Base-by-base conservation (phyloP, 1,284 basidiomycete species). In the Cryptococcus sp. region DNA sequence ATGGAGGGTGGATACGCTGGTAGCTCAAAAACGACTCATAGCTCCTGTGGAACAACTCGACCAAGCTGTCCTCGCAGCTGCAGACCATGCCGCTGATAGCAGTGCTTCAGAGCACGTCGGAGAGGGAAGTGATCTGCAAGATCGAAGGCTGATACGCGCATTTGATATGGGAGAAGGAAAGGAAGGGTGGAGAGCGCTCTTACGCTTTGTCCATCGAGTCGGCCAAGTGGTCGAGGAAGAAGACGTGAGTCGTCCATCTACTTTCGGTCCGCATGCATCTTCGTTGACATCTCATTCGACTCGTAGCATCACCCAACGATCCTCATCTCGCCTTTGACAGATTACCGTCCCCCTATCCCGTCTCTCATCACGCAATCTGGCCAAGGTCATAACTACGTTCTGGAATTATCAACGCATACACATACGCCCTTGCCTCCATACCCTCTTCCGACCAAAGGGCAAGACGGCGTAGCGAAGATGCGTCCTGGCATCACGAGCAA, bases 281-380 rank as follows among this genome's bases (percentile, higher is more conserved):
- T 10, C 29, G 2, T 34, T 34, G 50, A 54, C 29, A n/a, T 44
- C 37, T 34, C 29, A 10, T 7, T 34, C 29, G 29, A 7, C 29
- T 29, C 20, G 16, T 54, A 76, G 74, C 74, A 76, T 64, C 74
- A 76, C 45, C 74, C 74, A 0, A 62, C 55, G 0, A 65, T 74
- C 16, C 52, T 57, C 17, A 63, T 74, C 7, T 60, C 58, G 6
- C 68, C 74, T 3, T 52, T 59, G 34, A 29, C 59, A 20, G 69
- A 74, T 52, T 66, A 69, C 15, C 41, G 41, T 22, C 41, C 22
- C 8, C 13, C 41, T 2, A n/a, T 44, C 2, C 37, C 54, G 3
- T 29, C 57, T 6, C 43, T 48, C 1, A 46, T 54, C 5, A 13
- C 58, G n/a, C 47, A 57, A 25, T 10, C 23, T 10, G 49, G 26